Percentiles rank a stretch among this genome's conserved stretches.
These are phyloP conservation scores for Rhizopogon salebrosus DNA, from an alignment of 768 basidiomycete genomes.

Conservation along the genomic window DNA sequence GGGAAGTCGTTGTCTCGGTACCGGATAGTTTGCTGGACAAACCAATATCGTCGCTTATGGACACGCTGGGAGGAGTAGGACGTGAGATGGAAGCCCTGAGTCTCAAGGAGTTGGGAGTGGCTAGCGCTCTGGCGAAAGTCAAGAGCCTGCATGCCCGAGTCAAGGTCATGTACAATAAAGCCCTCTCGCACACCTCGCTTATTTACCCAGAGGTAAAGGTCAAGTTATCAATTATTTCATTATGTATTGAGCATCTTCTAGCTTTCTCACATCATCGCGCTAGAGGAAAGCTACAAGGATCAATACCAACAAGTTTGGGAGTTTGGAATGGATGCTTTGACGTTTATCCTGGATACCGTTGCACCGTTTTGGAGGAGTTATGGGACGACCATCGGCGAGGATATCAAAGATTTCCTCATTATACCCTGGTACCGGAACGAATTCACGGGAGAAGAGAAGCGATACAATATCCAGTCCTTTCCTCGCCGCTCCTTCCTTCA, in stretches of 20 bases:
- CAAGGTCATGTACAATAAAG: constrained; percentile 61
- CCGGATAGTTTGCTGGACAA: constrained; percentile 45
- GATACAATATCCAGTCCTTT: constrained; percentile 53
- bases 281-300: constrained; percentile 77
- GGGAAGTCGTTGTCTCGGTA: constrained; percentile 5
- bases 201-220: constrained; percentile 71
- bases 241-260: constrained; percentile 19
- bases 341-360: constrained; percentile 69
- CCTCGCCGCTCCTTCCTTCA: constrained; percentile 64
- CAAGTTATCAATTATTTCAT: background rate
- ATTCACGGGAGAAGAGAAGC: constrained; percentile 71
- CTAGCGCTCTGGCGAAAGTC: constrained; percentile 44
- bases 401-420: constrained; percentile 75
- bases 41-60: constrained; percentile 46
- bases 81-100: constrained; percentile 39
- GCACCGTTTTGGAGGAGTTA: constrained; percentile 80
- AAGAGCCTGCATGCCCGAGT: constrained; percentile 49
- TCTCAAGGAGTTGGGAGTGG: constrained; percentile 44
- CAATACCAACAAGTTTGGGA: constrained; percentile 82
- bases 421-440: constrained; percentile 81
- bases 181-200: constrained; percentile 63
- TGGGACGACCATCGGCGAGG: constrained; percentile 76
- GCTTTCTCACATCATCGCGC: constrained; percentile 64
- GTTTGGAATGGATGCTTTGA: constrained; percentile 71
- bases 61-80: constrained; percentile 48